phyloP scores from a whole-genome alignment of 2,329 filamentous ascomycete genomes.

The Pseudogymnoascus sp. region DNA sequence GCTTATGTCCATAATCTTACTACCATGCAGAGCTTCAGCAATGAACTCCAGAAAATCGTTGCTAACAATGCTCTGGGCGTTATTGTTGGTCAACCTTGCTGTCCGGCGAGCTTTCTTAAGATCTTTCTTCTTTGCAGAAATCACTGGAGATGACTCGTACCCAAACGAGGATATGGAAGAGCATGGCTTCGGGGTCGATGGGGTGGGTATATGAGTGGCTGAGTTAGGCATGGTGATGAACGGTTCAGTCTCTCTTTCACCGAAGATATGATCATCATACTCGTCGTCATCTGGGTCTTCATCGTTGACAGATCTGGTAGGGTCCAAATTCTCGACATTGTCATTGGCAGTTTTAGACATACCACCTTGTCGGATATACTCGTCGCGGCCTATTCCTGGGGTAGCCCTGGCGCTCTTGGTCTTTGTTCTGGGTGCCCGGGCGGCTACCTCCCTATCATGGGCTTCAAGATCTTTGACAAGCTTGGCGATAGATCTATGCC shows the following conservation, averaged over 20 bases:
- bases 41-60: neutral
- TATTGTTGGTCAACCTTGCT: neutral
- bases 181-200: neutral
- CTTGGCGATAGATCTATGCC: conserved; percentile 27
- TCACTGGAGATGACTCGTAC: neutral
- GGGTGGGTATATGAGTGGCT: neutral
- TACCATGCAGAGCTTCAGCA: neutral
- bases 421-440: neutral
- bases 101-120: neutral
- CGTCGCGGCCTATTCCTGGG: neutral
- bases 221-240: neutral
- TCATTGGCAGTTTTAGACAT: neutral
- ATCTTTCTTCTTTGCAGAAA: neutral
- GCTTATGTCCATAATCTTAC: neutral
- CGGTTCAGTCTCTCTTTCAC: neutral
- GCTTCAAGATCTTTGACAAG: conserved; percentile 21
- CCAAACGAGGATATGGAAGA: neutral
- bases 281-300: neutral
- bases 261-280: neutral
- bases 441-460: conserved; percentile 15
- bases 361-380: neutral
- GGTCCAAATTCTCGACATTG: neutral
- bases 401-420: neutral
- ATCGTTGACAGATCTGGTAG: neutral
- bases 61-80: neutral